Base-by-base conservation (phyloP, 805 yeast species). In the Teunomyces panamensis region DNA sequence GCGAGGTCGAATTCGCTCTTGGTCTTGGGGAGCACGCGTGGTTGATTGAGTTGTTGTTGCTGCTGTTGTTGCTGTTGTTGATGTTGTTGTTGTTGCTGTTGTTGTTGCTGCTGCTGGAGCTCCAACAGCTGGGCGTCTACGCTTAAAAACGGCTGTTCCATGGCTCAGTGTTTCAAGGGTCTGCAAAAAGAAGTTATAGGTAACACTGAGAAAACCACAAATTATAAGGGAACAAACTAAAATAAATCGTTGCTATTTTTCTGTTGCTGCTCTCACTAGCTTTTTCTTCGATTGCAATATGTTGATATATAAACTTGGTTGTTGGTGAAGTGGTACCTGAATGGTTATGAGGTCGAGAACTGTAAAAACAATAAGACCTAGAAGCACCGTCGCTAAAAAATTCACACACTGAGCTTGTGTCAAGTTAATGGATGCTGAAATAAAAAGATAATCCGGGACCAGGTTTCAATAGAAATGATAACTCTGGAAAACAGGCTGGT, bases 111-210 rank as follows among this genome's bases (percentile, higher is more conserved):
- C 20, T 46, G 49, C 34, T 42, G 53, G 32, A 45, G 50, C 30
- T 46, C 46, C 50, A 46, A 32, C 41, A 26, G 41, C 45, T 44
- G 49, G 33, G 50, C 35, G 27, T 53, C 56, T 14, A 48, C 51
- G 17, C 52, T 45, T 17, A 53, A 43, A 47, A 45, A 53, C 34
- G 50, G 56, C 41, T 53, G 56, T 44, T 53, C 56, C 56, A 53
- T 52, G 30, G 56, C 42, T 53, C 56, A 55, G 51, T 52, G 34
- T 11, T 43, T 29, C 11, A 30, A 43, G 33, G 34, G 34, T 32
- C 34, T 32, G 34, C 34, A 20, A 20, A 20, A 5, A 20, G 24
- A 20, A 20, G 24, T 20, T 20, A 20, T 20, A 5, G 24, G 6
- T 20, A 20, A 20, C 24, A 20, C 24, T 20, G 24, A 5, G 24